Conservation (phyloP, 176 grass and related monocot genomes). For the Eragrostis nindensis region DNA sequence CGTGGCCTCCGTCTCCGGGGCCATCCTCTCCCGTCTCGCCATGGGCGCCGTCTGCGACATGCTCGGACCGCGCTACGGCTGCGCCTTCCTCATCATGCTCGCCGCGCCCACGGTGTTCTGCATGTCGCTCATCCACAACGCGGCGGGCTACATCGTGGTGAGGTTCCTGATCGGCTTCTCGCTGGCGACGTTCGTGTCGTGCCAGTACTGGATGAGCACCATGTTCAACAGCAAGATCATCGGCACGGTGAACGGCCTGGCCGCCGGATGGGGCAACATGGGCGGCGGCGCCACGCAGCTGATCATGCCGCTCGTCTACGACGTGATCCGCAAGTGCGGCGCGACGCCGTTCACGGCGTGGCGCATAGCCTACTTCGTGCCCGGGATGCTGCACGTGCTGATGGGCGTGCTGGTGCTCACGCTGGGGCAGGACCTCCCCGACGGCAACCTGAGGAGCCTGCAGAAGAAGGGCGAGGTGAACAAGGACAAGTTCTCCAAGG, state of each 20-base stretch:
- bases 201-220: constrained; percentile 95
- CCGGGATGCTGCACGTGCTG: constrained; percentile 55
- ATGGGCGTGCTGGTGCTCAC: constrained; percentile 75
- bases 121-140: constrained; percentile 63
- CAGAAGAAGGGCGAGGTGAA: constrained; percentile 67
- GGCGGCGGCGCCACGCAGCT: constrained; percentile 91
- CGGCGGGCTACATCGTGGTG: constrained; percentile 53
- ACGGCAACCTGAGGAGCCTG: constrained; percentile 65
- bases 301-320: constrained; percentile 89
- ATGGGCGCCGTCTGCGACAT: constrained; percentile 90
- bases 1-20: constrained; percentile 76
- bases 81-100: constrained; percentile 84
- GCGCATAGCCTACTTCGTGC: constrained; percentile 81
- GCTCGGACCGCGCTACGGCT: constrained; percentile 74
- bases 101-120: constrained; percentile 74
- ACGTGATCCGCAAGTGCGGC: constrained; percentile 61
- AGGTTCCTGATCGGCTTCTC: constrained; percentile 85
- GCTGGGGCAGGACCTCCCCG: constrained; percentile 86
- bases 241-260: constrained; percentile 63
- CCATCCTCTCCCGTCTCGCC: constrained; percentile 86
- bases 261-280: constrained; percentile 83
- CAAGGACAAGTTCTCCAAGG: constrained; percentile 81
- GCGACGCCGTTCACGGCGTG: constrained; percentile 61
- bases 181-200: constrained; percentile 76
- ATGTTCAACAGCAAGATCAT: constrained; percentile 97